Conservation (phyloP, 306 rosid genomes). For the Spatholobus suberectus region DNA sequence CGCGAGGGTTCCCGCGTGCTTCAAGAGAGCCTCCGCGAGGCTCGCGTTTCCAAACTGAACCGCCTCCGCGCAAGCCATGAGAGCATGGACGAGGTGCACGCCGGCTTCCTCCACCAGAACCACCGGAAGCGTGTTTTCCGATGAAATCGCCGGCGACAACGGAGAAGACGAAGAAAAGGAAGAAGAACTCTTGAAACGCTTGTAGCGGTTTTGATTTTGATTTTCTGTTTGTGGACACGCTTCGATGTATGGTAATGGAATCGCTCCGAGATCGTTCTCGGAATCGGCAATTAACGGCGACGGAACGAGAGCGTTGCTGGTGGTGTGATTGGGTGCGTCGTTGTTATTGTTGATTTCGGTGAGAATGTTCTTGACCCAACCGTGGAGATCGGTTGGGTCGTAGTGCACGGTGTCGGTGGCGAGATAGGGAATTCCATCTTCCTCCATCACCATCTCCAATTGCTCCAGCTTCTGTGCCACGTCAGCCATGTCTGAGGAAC, state of each 20-base stretch:
- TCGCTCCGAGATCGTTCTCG: not conserved
- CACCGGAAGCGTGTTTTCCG: not conserved
- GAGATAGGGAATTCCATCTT: not conserved
- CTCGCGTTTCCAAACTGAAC: not conserved
- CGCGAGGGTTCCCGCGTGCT: not conserved
- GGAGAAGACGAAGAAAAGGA: not conserved
- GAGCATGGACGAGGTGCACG: not conserved
- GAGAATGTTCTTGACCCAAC: conserved; percentile 1
- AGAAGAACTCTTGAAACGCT: not conserved
- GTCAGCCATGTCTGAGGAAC: not conserved
- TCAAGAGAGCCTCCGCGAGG: not conserved
- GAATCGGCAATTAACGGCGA: not conserved
- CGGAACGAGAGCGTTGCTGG: not conserved
- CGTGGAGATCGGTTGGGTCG: not conserved
- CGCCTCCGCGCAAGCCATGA: conserved; percentile 2
- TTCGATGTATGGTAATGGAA: not conserved
- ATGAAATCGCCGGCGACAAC: not conserved
- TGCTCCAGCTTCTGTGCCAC: not conserved
- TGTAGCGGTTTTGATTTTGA: not conserved
- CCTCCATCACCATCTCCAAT: not conserved
- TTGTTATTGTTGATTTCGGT: not conserved
- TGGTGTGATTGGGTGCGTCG: not conserved
- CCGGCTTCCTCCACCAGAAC: not conserved
- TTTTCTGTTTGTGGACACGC: not conserved
- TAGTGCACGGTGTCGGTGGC: not conserved